phyloP scores from a whole-genome alignment of 441 rosid species.

The Viola pubescens region DNA sequence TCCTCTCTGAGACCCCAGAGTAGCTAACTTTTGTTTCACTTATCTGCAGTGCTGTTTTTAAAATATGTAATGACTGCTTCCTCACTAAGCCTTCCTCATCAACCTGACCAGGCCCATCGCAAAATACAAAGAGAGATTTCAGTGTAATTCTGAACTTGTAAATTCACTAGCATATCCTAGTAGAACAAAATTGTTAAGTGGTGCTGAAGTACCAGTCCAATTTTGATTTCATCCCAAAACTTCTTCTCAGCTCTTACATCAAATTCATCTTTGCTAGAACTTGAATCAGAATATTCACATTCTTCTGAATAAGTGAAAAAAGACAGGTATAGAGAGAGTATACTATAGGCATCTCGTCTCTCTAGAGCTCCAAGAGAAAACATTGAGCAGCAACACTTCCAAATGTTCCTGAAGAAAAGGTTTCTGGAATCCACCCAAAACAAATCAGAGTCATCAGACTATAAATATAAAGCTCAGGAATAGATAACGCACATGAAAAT shows the following conservation, averaged over 20 bases:
- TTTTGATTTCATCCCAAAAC: slow-evolving; percentile 85
- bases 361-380: slow-evolving; percentile 72
- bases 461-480: slow-evolving; percentile 9
- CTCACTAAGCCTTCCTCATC: slow-evolving; percentile 72
- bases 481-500: neutral
- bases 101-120: slow-evolving; percentile 39
- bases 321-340: slow-evolving; percentile 66
- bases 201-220: slow-evolving; percentile 66
- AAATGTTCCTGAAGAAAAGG: slow-evolving; percentile 50
- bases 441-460: slow-evolving; percentile 14
- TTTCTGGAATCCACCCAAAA: slow-evolving; percentile 45
- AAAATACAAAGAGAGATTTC: slow-evolving; percentile 6
- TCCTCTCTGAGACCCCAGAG: slow-evolving; percentile 27
- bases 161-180: slow-evolving; percentile 13
- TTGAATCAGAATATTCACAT: slow-evolving; percentile 27
- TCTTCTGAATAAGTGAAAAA: slow-evolving; percentile 33
- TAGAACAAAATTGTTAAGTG: slow-evolving; percentile 15
- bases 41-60: slow-evolving; percentile 44
- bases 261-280: slow-evolving; percentile 36
- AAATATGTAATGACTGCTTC: slow-evolving; percentile 85
- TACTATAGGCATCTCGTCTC: slow-evolving; percentile 82
- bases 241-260: slow-evolving; percentile 56
- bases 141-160: neutral
- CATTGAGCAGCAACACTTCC: slow-evolving; percentile 74
- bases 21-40: slow-evolving; percentile 30